Evolutionary conservation across 2,329 filamentous ascomycete genomes (phyloP), one percentile per base, ranked within the genome.

Genomic region (Pochonia chlamydosporia): DNA sequence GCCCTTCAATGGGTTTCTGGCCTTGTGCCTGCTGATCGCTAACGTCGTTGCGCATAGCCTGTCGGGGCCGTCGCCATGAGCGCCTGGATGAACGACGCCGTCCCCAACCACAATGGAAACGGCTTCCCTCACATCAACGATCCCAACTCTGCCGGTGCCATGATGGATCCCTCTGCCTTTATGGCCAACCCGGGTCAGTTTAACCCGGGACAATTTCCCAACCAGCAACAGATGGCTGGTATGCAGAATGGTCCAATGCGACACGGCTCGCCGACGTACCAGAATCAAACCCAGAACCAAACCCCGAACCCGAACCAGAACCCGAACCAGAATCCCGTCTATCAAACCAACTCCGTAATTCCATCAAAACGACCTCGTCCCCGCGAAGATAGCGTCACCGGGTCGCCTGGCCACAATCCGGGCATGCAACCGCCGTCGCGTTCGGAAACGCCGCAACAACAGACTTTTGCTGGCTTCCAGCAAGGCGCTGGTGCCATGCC

Each of bases 361-460:
- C 92, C 92, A 49, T 92, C 91, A 20, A 99, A 97, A 71, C 82
- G 93, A 60, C 80, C 87, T 46, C 81, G 88, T 40, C 85, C 87
- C 44, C 75, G 81, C 62, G 89, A 95, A 68, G 91, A 96, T 66
- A 91, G 84, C 61, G 78, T 93, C 61, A 85, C 84, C 56, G 84
- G 87, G 63, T 95, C 90, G 26, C 90, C 92, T 45, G 79, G 84
- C 60, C 87, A 85, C 62, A 83, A 85, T 47, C 79, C 85, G 5
- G 81, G 81, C 54, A 87, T 87, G 69, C 69, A 89, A 25, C 86
- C 88, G 42, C 82, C 81, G 21, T 95, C 92, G 68, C 88, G 92
- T 67, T 92, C 92, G 58, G 91, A 96, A 63, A 97, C 92, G 25
- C 92, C 92, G 28, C 87, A 89, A 59, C 88, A 92, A 62, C 78